Evolutionary conservation across 257 asterid species (phyloP).

Genomic region (Buddleja alternifolia): DNA sequence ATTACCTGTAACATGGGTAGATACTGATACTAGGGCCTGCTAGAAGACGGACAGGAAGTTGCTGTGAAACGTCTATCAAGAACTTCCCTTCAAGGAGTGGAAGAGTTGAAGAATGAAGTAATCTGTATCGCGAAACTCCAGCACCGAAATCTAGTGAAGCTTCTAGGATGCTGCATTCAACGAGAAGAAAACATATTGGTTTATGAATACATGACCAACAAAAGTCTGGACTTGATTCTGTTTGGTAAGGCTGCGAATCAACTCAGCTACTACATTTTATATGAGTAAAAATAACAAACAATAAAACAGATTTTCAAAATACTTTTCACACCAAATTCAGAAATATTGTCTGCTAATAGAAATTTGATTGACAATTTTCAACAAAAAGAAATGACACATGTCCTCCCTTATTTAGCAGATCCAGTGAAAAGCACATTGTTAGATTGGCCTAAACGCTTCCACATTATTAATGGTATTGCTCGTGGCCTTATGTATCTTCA

Average conservation of each 20-base stretch:
- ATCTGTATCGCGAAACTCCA: conserved; percentile 44
- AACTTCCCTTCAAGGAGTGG: conserved; percentile 38
- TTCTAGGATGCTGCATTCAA: conserved; percentile 46
- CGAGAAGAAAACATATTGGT: conserved; percentile 45
- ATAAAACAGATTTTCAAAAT: no score
- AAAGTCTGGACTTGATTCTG: conserved; percentile 40
- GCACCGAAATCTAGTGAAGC: conserved; percentile 51
- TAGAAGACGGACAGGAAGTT: conserved; percentile 35
- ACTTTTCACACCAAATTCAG: no score
- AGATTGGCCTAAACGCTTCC: conserved; percentile 40
- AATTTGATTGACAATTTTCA: neutral
- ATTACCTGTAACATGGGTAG: neutral
- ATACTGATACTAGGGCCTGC: conserved; percentile 30
- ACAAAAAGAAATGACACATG: no score
- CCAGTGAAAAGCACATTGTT: conserved; percentile 22
- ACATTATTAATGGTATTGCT: conserved; percentile 44
- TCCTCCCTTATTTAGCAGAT: conserved; percentile 27
- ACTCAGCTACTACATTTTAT: neutral
- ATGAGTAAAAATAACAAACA: no score
- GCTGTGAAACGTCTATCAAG: conserved; percentile 47
- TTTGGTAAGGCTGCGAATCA: conserved; percentile 34
- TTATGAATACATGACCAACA: conserved; percentile 45
- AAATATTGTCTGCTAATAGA: no score
- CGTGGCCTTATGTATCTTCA: conserved; percentile 46
- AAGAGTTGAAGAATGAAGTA: conserved; percentile 49